Percentiles rank a stretch among this genome's conserved stretches.
Conservation (phyloP, 2,329 filamentous ascomycete species). For the Beauveria sp. region DNA sequence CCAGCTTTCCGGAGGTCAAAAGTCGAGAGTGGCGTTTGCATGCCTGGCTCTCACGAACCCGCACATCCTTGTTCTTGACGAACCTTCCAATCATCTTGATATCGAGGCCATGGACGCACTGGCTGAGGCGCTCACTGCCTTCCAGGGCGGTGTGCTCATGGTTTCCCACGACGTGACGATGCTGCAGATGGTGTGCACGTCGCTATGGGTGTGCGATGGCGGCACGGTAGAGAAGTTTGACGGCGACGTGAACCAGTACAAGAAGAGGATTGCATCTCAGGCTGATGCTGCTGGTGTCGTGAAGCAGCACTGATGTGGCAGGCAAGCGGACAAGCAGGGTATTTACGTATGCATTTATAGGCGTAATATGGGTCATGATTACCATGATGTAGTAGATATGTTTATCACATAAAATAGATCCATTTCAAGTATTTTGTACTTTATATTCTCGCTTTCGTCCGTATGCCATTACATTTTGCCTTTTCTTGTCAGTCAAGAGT, state of each 20-base stretch:
- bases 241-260: constrained; percentile 92
- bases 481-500: no score
- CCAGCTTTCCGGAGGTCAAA: constrained; percentile 90
- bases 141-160: constrained; percentile 95
- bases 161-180: constrained; percentile 99
- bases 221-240: constrained; percentile 94
- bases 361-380: not conserved
- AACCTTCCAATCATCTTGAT: constrained; percentile 97
- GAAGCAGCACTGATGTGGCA: constrained; percentile 44
- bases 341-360: not conserved
- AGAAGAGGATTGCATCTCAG: constrained; percentile 89
- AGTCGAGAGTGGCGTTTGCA: constrained; percentile 97
- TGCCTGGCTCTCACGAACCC: constrained; percentile 89
- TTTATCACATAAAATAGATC: not conserved
- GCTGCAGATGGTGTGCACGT: constrained; percentile 91
- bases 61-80: constrained; percentile 95
- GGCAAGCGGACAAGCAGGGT: not conserved
- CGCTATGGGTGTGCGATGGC: constrained; percentile 91
- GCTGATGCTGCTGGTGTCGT: constrained; percentile 85
- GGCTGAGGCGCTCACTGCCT: constrained; percentile 71
- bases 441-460: not conserved
- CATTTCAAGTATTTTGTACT: not conserved
- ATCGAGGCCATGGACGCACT: constrained; percentile 99
- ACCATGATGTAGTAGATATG: not conserved
- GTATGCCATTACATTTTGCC: no score